A percentile compares a stretch with the other conserved stretches of the same genome.
phyloP scores from a whole-genome alignment of 495 filamentous ascomycete species.

The Echria macrotheca region DNA sequence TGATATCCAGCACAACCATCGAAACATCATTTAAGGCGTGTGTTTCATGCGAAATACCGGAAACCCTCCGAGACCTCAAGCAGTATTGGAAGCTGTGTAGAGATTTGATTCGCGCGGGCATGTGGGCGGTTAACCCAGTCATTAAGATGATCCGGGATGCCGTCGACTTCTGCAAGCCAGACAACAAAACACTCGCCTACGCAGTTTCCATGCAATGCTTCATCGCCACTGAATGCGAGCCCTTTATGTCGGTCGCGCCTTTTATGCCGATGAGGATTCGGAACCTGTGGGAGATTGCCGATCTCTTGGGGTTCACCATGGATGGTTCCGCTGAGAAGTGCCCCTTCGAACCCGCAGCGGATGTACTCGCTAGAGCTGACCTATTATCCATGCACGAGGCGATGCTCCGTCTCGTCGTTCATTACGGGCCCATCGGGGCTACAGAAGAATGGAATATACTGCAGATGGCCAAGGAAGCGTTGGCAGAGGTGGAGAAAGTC shows the following conservation, averaged over 20 bases:
- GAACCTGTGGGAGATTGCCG: conserved; percentile 32
- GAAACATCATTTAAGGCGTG: conserved; percentile 23
- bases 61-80: conserved; percentile 7
- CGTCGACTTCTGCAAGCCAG: not conserved
- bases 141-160: conserved; percentile 10
- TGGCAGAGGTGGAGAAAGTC: conserved; percentile 34
- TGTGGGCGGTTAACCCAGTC: conserved; percentile 40
- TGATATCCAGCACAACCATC: conserved; percentile 11
- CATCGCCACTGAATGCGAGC: conserved; percentile 30
- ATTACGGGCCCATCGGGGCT: conserved; percentile 26
- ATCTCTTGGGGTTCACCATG: conserved; percentile 30
- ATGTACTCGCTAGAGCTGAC: conserved; percentile 27
- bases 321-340: conserved; percentile 16
- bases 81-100: conserved; percentile 33
- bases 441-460: conserved; percentile 32
- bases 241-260: conserved; percentile 31
- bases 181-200: conserved; percentile 20
- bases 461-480: conserved; percentile 28
- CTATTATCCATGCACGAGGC: conserved; percentile 39
- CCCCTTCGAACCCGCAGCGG: conserved; percentile 21
- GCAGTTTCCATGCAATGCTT: conserved; percentile 36
- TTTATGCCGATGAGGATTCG: conserved; percentile 35
- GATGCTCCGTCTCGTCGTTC: conserved; percentile 29
- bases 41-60: conserved; percentile 4
- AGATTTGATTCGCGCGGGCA: conserved; percentile 27